Evolutionary conservation across 2,329 filamentous ascomycete species (phyloP), one percentile per base, ranked within the genome.

Genomic region (Arthrobotrys pseudoclavata): DNA sequence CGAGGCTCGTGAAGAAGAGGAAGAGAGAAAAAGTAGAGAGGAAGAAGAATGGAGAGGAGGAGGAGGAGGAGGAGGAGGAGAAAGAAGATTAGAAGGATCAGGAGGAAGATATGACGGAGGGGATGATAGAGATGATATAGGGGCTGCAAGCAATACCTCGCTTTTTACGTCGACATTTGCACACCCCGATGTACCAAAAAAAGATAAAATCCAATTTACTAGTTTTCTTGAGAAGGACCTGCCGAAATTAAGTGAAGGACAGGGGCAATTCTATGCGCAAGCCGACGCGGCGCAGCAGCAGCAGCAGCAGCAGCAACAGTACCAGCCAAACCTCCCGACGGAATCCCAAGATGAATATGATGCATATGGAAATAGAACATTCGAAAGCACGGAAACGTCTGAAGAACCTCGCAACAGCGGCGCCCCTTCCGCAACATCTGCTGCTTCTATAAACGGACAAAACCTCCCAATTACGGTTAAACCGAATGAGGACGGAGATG

Each of bases 401-500:
- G 52, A 37, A 40, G 29, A 37, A 40, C 15, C 10, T 42, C 31
- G 55, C 55, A 37, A 40, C 24, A 42, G 45, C 42, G 13, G 50
- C 52, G 53, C 45, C 62, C 40, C 52, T 55, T 48, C 52, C 45
- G 37, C 69, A 34, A 55, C 61, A 40, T 20, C 67, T n/a, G 48
- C 60, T 66, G 66, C 57, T 72, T 45, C 69, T 72, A 60, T 60
- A 76, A 69, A 64, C 26, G 55, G 71, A 62, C 57, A 76, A 37
- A 40, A 24, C 50, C 34, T 40, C 55, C 37, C 57, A 70, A 69
- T 70, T 70, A 76, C 60, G 61, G 57, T 66, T 76, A 69, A 70
- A 66, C 72, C 72, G 72, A 66, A 76, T 76, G 72, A 76, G 55
- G 72, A 76, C 66, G 72, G 66, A 76, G 72, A 76, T 70, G 63